Percentiles rank a stretch among this genome's conserved stretches.
phyloP scores from a whole-genome alignment of 176 grass and related monocot genomes.

The Tillandsia fasciculata region DNA sequence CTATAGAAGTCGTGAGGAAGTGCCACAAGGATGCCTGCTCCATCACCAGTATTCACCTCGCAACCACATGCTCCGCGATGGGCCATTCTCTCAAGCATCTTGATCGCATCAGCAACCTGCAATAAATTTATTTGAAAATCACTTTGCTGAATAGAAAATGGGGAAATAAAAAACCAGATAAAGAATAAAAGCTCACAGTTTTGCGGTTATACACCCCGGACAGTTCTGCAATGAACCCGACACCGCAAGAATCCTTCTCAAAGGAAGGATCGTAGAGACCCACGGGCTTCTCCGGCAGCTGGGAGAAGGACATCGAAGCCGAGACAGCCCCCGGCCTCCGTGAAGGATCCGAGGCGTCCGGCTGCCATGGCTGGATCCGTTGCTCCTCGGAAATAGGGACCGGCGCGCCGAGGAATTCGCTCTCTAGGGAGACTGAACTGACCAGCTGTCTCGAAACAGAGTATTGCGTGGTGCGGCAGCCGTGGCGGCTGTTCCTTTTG shows the following conservation, averaged over 20 bases:
- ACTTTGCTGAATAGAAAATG: not conserved
- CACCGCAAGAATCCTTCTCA: conserved; percentile 87
- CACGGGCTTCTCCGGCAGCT: conserved; percentile 66
- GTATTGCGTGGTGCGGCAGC: conserved; percentile 19
- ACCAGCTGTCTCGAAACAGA: conserved; percentile 31
- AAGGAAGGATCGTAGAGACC: conserved; percentile 85
- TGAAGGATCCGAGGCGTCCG: not conserved
- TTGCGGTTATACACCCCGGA: conserved; percentile 57
- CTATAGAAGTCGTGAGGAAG: conserved; percentile 72
- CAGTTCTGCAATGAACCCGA: conserved; percentile 88
- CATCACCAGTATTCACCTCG: conserved; percentile 92
- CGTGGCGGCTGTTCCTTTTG: conserved; percentile 20
- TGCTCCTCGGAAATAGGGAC: conserved; percentile 43
- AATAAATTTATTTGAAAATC: not conserved
- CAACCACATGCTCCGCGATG: conserved; percentile 94
- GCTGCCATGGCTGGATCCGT: conserved; percentile 29
- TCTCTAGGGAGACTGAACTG: conserved; percentile 38
- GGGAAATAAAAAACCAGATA: not conserved
- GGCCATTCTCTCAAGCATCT: conserved; percentile 94
- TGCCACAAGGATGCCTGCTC: conserved; percentile 84
- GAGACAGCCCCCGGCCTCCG: conserved; percentile 21
- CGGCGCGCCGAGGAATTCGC: conserved; percentile 35
- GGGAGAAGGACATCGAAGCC: conserved; percentile 46
- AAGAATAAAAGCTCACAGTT: conserved; percentile 50
- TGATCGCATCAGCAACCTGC: conserved; percentile 75